Conservation (phyloP, 305 asterid genomes). For the Fraxinus paxiana region DNA sequence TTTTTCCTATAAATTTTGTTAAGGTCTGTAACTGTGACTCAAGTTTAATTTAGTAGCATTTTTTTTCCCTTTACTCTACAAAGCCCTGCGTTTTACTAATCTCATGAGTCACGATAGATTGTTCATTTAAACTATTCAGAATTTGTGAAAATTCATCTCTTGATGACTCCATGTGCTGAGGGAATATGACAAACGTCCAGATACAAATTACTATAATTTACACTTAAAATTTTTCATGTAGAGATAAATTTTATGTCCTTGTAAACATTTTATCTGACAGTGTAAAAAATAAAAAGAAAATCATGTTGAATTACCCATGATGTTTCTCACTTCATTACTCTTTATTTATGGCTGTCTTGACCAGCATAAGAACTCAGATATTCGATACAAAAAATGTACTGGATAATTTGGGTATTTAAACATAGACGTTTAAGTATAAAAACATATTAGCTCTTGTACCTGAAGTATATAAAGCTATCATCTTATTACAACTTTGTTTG, state of each 20-base stretch:
- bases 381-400: slow-evolving; percentile 27
- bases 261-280: background rate
- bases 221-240: background rate
- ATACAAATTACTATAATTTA: slow-evolving; percentile 10
- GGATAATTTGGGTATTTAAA: slow-evolving; percentile 24
- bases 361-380: slow-evolving; percentile 28
- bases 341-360: slow-evolving; percentile 14
- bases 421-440: slow-evolving; percentile 25
- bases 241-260: background rate
- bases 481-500: slow-evolving; percentile 11
- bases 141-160: background rate
- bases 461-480: slow-evolving; percentile 2
- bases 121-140: background rate
- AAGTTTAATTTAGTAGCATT: background rate
- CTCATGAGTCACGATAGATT: background rate
- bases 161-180: slow-evolving; percentile 16
- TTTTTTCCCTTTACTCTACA: background rate
- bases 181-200: background rate
- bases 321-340: background rate
- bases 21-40: background rate
- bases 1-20: background rate
- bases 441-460: slow-evolving; percentile 1
- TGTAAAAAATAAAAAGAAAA: background rate
- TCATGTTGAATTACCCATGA: background rate
- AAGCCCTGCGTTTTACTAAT: slow-evolving; percentile 10